Percentiles rank a stretch among this genome's conserved stretches.
These are phyloP conservation scores for Leccinellum rugosiceps DNA, from an alignment of 768 basidiomycete genomes.

Conservation along the genomic window DNA sequence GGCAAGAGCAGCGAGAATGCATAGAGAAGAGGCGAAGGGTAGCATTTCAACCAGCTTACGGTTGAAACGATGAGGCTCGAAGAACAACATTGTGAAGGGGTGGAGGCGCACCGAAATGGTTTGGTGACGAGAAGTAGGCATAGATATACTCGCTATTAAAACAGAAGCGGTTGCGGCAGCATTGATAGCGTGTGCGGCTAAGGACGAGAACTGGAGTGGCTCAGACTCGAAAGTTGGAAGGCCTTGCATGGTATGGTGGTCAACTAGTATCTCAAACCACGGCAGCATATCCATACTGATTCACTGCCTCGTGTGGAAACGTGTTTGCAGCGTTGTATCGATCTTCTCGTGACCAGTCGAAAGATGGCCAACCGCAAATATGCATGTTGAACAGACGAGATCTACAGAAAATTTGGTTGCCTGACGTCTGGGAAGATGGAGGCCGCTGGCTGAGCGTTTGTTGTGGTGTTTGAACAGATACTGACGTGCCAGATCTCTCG, in stretches of 20 bases:
- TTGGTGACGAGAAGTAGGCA: constrained; percentile 25
- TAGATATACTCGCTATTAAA: constrained; percentile 28
- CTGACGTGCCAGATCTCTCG: neutral
- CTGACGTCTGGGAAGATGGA: neutral
- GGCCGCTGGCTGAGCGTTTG: neutral
- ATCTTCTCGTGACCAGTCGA: constrained; percentile 14
- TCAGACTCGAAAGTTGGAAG: constrained; percentile 30
- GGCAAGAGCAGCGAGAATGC: constrained; percentile 33
- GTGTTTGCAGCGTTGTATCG: constrained; percentile 29
- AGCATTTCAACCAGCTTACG: constrained; percentile 37
- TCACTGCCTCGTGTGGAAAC: constrained; percentile 23
- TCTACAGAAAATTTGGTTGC: neutral
- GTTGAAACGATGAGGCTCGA: constrained; percentile 8
- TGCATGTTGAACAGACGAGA: neutral
- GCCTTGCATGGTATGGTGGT: constrained; percentile 30
- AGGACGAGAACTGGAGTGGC: constrained; percentile 23
- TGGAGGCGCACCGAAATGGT: constrained; percentile 29
- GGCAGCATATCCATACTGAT: constrained; percentile 25
- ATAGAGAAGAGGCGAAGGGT: constrained; percentile 33
- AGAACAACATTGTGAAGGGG: constrained; percentile 13
- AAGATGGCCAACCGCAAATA: constrained; percentile 4
- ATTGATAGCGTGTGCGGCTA: constrained; percentile 30
- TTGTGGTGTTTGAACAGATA: neutral
- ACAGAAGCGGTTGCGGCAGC: constrained; percentile 32
- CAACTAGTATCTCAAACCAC: constrained; percentile 17